Evolutionary conservation across 768 basidiomycete species (phyloP).

Genomic region (Kondoa malvinella): DNA sequence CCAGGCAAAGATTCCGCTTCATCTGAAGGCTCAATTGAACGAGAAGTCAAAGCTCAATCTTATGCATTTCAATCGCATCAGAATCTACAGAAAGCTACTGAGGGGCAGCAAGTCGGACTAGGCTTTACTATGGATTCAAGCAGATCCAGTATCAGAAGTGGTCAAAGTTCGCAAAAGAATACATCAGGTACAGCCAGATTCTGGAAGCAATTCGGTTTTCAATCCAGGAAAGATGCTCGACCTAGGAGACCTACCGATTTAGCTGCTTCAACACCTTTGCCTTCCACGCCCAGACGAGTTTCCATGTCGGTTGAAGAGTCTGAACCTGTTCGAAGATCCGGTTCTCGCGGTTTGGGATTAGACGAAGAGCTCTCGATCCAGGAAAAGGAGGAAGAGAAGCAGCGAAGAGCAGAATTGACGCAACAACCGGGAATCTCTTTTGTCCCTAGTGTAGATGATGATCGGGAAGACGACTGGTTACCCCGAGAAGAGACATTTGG

Average conservation of each 20-base stretch:
- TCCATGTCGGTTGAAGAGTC: background rate
- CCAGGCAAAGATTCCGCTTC: background rate
- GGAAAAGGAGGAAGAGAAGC: background rate
- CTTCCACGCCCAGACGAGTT: background rate
- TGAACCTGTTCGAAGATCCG: background rate
- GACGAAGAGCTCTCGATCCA: background rate
- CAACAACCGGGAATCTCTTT: background rate
- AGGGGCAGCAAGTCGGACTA: background rate
- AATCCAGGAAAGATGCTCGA: background rate
- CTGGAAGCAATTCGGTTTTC: background rate
- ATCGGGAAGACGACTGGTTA: background rate
- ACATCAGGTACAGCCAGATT: background rate
- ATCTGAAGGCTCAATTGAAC: background rate
- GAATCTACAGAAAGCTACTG: background rate
- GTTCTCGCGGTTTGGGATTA: background rate
- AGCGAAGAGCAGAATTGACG: background rate
- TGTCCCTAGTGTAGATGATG: background rate
- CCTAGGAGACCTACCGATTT: background rate
- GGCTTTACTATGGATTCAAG: background rate
- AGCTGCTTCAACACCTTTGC: background rate
- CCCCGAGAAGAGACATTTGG: background rate
- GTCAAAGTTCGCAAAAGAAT: background rate
- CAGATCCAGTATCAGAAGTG: background rate
- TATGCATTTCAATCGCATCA: background rate
- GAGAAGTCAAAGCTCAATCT: background rate